A percentile compares a stretch with the other conserved stretches of the same genome.
phyloP scores from a whole-genome alignment of 2,329 filamentous ascomycete genomes.

The Laburnicola sp. region DNA sequence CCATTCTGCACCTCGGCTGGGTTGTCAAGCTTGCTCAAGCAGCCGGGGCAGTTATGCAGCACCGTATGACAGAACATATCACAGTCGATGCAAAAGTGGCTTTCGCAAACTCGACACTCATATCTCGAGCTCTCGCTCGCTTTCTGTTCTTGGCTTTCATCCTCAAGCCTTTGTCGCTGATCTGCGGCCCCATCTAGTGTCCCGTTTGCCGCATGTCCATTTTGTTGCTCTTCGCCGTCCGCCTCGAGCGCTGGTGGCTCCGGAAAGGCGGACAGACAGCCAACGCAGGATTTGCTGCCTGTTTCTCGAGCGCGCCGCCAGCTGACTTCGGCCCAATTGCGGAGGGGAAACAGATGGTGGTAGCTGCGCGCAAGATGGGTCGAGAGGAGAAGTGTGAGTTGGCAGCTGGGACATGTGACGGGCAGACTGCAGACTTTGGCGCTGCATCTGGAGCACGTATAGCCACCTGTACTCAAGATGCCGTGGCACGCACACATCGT shows the following conservation, averaged over 20 bases:
- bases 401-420: slow-evolving; percentile 86
- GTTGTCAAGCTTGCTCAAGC: slow-evolving; percentile 55
- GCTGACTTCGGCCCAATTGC: slow-evolving; percentile 87
- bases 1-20: slow-evolving; percentile 12
- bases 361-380: slow-evolving; percentile 57
- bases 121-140: slow-evolving; percentile 85
- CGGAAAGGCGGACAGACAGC: slow-evolving; percentile 77
- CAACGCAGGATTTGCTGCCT: slow-evolving; percentile 66
- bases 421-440: slow-evolving; percentile 89
- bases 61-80: slow-evolving; percentile 94
- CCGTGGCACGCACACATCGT: slow-evolving; percentile 92
- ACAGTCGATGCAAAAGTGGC: slow-evolving; percentile 98
- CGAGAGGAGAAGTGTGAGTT: slow-evolving; percentile 88
- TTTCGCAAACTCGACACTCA: slow-evolving; percentile 80
- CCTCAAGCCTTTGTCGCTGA: slow-evolving; percentile 19
- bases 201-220: slow-evolving; percentile 16
- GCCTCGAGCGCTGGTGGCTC: slow-evolving; percentile 20
- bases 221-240: slow-evolving; percentile 13
- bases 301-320: slow-evolving; percentile 69
- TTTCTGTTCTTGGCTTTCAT: slow-evolving; percentile 43
- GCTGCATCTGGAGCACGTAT: slow-evolving; percentile 84
- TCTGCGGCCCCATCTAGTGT: slow-evolving; percentile 13
- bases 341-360: slow-evolving; percentile 55
- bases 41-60: slow-evolving; percentile 94
- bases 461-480: slow-evolving; percentile 78